These are phyloP conservation scores for Solanum appendiculatum DNA, from an alignment of 257 asterid genomes.

Conservation along the genomic window DNA sequence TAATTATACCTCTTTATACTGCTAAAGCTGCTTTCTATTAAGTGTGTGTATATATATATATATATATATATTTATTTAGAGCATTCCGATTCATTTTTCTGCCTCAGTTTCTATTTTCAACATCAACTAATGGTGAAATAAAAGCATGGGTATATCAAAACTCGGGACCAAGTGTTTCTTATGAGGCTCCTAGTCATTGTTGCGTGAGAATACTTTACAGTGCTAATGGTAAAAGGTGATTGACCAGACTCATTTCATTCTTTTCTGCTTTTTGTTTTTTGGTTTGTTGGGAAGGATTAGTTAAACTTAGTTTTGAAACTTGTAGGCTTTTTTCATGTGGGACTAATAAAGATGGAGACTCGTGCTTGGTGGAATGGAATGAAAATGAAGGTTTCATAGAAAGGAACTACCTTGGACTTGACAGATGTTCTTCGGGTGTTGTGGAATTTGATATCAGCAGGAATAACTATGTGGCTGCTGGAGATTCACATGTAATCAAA, in stretches of 20 bases:
- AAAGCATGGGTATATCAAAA: slow-evolving; percentile 57
- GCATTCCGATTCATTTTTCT: not conserved
- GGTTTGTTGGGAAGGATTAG: not conserved
- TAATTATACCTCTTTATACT: slow-evolving; percentile 7
- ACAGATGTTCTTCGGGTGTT: slow-evolving; percentile 20
- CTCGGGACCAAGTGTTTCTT: slow-evolving; percentile 29
- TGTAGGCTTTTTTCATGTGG: slow-evolving; percentile 71
- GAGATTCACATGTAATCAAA: slow-evolving; percentile 54
- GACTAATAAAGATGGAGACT: slow-evolving; percentile 47
- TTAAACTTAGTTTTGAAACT: slow-evolving; percentile 13
- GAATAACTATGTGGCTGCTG: slow-evolving; percentile 48
- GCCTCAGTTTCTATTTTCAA: slow-evolving; percentile 49
- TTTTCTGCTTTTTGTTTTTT: not conserved
- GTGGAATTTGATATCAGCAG: slow-evolving; percentile 37
- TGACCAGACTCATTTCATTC: not conserved
- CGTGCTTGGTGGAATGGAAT: slow-evolving; percentile 58
- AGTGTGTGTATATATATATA: too few relatives aligned
- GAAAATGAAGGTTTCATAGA: slow-evolving; percentile 38
- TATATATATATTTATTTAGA: not conserved
- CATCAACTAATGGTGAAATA: slow-evolving; percentile 62
- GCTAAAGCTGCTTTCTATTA: not conserved
- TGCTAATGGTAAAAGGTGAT: slow-evolving; percentile 50
- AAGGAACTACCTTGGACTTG: slow-evolving; percentile 44
- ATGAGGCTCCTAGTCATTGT: slow-evolving; percentile 42
- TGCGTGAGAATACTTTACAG: slow-evolving; percentile 55